Percentiles rank a stretch among this genome's conserved stretches.
Conservation (phyloP, 495 filamentous ascomycete genomes). For the Hypoxylon trugodes region DNA sequence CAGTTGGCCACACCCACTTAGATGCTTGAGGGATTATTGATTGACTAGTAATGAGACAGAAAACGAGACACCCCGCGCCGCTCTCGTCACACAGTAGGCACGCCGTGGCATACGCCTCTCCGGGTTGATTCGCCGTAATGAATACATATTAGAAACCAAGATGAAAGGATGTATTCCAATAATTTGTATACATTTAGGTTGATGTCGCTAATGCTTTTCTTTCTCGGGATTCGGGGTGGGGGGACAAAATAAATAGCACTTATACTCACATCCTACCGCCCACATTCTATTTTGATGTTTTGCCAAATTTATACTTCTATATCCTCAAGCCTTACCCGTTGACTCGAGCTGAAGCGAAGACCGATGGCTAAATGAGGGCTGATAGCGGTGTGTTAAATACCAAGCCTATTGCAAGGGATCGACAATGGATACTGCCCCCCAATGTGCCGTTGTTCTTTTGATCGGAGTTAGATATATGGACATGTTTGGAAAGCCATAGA, state of each 20-base stretch:
- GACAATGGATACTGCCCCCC: background rate
- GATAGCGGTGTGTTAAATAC: background rate
- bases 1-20: constrained; percentile 27
- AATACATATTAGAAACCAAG: constrained; percentile 10
- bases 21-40: constrained; percentile 40
- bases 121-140: constrained; percentile 18
- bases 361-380: background rate
- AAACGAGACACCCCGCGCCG: constrained; percentile 7
- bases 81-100: constrained; percentile 20
- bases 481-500: constrained; percentile 4
- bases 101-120: constrained; percentile 9
- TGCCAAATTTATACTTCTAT: too few species aligned
- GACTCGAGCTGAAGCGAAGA: too few species aligned
- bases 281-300: too few species aligned
- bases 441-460: background rate
- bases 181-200: background rate
- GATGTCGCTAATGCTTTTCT: background rate
- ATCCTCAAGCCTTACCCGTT: too few species aligned
- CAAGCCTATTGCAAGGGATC: background rate
- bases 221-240: constrained; percentile 9
- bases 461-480: constrained; percentile 13
- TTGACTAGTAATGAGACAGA: constrained; percentile 36
- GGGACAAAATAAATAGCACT: too few species aligned
- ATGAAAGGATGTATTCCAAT: background rate
- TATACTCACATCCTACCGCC: background rate